phyloP scores from a whole-genome alignment of 352 stramenopile genomes.

The Phytophthora litchii region DNA sequence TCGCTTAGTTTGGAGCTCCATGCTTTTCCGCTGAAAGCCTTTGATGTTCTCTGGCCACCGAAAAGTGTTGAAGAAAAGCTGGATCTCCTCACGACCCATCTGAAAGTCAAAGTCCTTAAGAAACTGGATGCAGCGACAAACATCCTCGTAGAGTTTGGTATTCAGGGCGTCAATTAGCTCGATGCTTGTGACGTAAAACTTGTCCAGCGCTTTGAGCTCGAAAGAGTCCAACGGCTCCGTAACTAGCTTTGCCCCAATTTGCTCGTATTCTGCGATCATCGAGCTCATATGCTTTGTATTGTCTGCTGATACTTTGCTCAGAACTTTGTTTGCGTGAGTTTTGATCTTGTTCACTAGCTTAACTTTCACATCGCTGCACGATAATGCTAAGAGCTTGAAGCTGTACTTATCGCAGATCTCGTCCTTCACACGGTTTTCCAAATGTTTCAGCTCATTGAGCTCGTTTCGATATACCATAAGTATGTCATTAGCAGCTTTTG shows the following conservation, averaged over 20 bases:
- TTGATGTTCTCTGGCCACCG: constrained; percentile 93
- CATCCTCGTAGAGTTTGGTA: constrained; percentile 73
- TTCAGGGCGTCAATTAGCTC: constrained; percentile 77
- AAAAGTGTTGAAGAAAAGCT: constrained; percentile 91
- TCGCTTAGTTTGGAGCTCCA: constrained; percentile 90
- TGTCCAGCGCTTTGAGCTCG: constrained; percentile 89
- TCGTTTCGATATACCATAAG: constrained; percentile 59
- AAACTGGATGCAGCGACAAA: constrained; percentile 85
- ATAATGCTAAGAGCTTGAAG: constrained; percentile 91
- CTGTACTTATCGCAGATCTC: constrained; percentile 87
- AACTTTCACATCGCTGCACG: constrained; percentile 88
- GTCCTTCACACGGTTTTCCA: constrained; percentile 52
- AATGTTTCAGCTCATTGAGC: constrained; percentile 50
- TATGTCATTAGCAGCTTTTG: constrained; percentile 44
- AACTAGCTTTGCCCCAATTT: constrained; percentile 88
- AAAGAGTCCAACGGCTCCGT: constrained; percentile 89
- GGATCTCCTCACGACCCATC: constrained; percentile 89
- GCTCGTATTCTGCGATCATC: constrained; percentile 88
- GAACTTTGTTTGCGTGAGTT: constrained; percentile 61
- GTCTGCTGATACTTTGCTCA: constrained; percentile 85
- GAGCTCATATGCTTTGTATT: constrained; percentile 87
- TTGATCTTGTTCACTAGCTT: constrained; percentile 82
- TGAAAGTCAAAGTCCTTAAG: constrained; percentile 89
- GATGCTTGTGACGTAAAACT: constrained; percentile 83
- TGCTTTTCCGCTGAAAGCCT: constrained; percentile 90